Evolutionary conservation across 2,329 filamentous ascomycete genomes (phyloP).

Genomic region (Fusarium virguliforme): DNA sequence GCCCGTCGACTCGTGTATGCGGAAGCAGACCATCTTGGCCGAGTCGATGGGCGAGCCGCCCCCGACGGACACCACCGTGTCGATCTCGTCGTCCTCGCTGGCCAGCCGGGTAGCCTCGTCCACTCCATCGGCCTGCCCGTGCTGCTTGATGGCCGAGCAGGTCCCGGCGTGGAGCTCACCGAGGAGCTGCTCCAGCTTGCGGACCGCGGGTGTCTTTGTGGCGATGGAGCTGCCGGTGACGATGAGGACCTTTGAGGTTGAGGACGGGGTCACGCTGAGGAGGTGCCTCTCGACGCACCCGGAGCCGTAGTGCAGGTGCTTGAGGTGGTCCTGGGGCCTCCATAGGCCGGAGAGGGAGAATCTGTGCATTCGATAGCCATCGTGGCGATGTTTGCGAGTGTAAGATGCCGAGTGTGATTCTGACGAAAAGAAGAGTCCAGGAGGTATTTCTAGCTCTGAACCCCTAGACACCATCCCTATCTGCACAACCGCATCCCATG

Average conservation of each 20-base stretch:
- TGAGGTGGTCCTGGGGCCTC: conserved; percentile 41
- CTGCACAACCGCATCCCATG: conserved; percentile 19
- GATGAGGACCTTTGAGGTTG: conserved; percentile 39
- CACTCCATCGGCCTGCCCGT: conserved; percentile 37
- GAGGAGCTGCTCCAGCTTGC: conserved; percentile 29
- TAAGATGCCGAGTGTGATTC: neutral
- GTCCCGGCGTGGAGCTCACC: conserved; percentile 30
- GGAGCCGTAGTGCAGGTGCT: conserved; percentile 41
- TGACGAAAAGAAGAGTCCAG: conserved; percentile 1
- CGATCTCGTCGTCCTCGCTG: conserved; percentile 15
- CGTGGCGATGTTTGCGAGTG: neutral
- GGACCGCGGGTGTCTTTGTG: conserved; percentile 34
- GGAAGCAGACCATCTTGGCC: conserved; percentile 44
- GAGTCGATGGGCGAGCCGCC: conserved; percentile 36
- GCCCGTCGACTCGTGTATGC: conserved; percentile 47
- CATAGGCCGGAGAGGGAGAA: conserved; percentile 40
- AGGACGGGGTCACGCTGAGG: conserved; percentile 27
- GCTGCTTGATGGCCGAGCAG: conserved; percentile 36
- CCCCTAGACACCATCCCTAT: neutral
- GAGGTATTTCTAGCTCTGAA: conserved; percentile 40
- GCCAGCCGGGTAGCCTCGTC: conserved; percentile 32
- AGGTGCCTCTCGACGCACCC: conserved; percentile 43
- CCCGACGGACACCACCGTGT: conserved; percentile 41
- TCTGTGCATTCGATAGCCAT: conserved; percentile 38
- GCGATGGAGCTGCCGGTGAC: conserved; percentile 37